phyloP scores from a whole-genome alignment of 164 flowering plant species.

The Dillenia turbinata region DNA sequence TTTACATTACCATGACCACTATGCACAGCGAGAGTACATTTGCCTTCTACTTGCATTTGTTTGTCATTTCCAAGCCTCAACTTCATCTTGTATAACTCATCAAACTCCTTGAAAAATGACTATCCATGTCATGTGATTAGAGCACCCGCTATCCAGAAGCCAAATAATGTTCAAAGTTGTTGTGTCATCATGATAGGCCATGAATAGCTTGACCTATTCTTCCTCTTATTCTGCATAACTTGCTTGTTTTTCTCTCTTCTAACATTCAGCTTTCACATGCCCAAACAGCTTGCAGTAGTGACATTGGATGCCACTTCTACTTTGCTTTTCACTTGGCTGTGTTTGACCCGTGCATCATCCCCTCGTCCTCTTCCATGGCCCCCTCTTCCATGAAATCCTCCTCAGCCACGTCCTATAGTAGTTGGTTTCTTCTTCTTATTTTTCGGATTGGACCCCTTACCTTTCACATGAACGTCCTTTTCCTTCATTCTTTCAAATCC shows the following conservation, averaged over 20 bases:
- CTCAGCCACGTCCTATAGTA: background rate
- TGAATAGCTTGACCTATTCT: slow-evolving; percentile 2
- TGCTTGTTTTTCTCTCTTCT: background rate
- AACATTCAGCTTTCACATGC: too few species aligned
- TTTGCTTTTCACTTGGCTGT: too few species aligned
- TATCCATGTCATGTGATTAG: too few species aligned
- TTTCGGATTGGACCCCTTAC: too few species aligned
- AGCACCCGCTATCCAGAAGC: background rate
- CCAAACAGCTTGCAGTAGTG: too few species aligned
- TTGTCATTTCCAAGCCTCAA: slow-evolving; percentile 10
- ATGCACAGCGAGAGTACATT: too few species aligned
- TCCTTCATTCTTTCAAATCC: too few species aligned
- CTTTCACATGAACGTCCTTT: too few species aligned
- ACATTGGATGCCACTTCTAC: too few species aligned
- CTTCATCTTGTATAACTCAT: background rate
- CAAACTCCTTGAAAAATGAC: too few species aligned
- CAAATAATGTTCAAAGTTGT: background rate
- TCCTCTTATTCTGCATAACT: slow-evolving; percentile 1
- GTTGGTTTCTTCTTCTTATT: background rate
- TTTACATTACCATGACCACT: too few species aligned
- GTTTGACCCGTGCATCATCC: too few species aligned
- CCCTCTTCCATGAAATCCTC: background rate
- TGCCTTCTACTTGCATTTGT: background rate
- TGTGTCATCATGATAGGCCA: slow-evolving; percentile 1
- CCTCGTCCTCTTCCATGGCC: background rate